Evolutionary conservation across 768 basidiomycete species (phyloP).

Genomic region (Termitomyces sp.): DNA sequence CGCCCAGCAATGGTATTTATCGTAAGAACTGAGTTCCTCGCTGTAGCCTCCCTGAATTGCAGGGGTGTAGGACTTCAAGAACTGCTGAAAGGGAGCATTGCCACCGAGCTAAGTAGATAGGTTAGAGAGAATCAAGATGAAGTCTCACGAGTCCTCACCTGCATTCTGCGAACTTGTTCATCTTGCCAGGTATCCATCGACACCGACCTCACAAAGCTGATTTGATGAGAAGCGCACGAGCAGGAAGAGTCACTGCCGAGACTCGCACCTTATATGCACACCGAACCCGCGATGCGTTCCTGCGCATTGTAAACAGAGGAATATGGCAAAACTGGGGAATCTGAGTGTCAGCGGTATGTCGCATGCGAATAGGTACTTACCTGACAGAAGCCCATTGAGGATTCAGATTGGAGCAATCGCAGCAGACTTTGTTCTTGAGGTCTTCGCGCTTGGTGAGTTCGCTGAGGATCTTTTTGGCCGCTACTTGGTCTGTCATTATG

Average conservation of each 20-base stretch:
- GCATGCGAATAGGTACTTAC: conserved; percentile 27
- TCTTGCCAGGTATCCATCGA: conserved; percentile 97
- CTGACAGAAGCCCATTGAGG: conserved; percentile 93
- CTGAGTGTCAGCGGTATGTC: conserved; percentile 11
- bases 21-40: conserved; percentile 53
- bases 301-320: conserved; percentile 88
- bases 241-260: conserved; percentile 8
- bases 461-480: conserved; percentile 65
- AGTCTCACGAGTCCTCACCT: conserved; percentile 38
- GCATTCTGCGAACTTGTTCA: conserved; percentile 86
- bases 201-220: conserved; percentile 84
- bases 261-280: conserved; percentile 76
- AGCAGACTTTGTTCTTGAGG: conserved; percentile 70
- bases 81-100: conserved; percentile 76
- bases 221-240: conserved; percentile 14
- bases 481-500: conserved; percentile 52
- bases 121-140: neutral
- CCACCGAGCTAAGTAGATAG: conserved; percentile 64
- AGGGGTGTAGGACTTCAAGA: conserved; percentile 67
- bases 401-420: conserved; percentile 84
- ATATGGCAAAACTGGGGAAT: conserved; percentile 65
- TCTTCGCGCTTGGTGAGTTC: conserved; percentile 71
- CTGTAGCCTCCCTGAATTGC: conserved; percentile 65
- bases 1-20: conserved; percentile 91
- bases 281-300: conserved; percentile 87